A percentile compares a stretch with the other conserved stretches of the same genome.
phyloP scores from a whole-genome alignment of 2,329 filamentous ascomycete species.

The Cladorrhinum sp. region DNA sequence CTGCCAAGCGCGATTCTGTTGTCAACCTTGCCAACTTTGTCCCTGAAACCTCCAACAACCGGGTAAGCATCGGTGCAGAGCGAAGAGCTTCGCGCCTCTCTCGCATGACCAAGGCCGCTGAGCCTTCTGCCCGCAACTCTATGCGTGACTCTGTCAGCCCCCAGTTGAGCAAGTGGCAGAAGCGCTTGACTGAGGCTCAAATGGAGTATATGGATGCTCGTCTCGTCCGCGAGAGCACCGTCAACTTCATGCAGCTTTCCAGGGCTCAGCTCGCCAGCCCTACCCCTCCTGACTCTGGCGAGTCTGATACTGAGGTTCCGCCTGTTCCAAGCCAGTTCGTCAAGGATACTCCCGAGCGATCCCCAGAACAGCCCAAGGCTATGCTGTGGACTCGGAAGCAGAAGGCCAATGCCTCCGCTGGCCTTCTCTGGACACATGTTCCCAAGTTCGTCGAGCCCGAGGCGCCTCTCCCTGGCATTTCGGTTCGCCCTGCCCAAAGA shows the following conservation, averaged over 20 bases:
- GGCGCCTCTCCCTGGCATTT: slow-evolving; percentile 32
- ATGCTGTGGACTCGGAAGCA: slow-evolving; percentile 30
- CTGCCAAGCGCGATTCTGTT: slow-evolving; percentile 31
- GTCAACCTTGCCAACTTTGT: slow-evolving; percentile 20
- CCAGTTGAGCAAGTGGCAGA: slow-evolving; percentile 43
- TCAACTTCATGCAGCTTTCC: slow-evolving; percentile 41
- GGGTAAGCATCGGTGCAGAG: slow-evolving; percentile 36
- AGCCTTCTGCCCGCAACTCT: slow-evolving; percentile 29
- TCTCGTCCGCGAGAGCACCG: slow-evolving; percentile 36
- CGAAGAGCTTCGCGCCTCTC: slow-evolving; percentile 39
- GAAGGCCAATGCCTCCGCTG: slow-evolving; percentile 3
- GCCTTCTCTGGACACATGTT: slow-evolving; percentile 29
- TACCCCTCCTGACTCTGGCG: slow-evolving; percentile 53
- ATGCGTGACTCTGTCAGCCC: slow-evolving; percentile 32
- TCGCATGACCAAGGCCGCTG: slow-evolving; percentile 33
- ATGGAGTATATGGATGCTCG: slow-evolving; percentile 43
- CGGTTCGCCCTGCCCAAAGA: slow-evolving; percentile 36
- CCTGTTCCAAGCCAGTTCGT: slow-evolving; percentile 3
- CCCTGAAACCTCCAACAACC: slow-evolving; percentile 29
- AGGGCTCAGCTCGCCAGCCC: slow-evolving; percentile 45
- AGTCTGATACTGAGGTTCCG: slow-evolving; percentile 36
- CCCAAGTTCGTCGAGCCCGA: slow-evolving; percentile 14
- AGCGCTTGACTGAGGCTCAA: slow-evolving; percentile 45
- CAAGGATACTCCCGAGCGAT: slow-evolving; percentile 9
- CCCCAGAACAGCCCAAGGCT: slow-evolving; percentile 1